phyloP scores from a whole-genome alignment of 257 asterid species.

The Anisodus acutangulus region DNA sequence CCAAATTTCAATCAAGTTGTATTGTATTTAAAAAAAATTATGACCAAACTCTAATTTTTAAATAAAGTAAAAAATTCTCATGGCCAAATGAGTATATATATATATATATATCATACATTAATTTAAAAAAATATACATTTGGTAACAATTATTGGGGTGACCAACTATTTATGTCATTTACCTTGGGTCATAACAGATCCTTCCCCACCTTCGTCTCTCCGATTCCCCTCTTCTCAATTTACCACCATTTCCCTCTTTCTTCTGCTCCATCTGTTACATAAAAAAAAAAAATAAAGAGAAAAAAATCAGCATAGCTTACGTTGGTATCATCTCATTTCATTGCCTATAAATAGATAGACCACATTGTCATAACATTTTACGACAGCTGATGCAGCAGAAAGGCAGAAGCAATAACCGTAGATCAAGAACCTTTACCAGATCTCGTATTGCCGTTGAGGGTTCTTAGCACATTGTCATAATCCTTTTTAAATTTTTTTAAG shows the following conservation, averaged over 20 bases:
- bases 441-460: conserved; percentile 91
- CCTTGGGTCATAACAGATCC: background rate
- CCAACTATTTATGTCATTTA: too few species aligned
- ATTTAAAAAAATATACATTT: too few species aligned
- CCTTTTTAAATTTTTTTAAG: background rate
- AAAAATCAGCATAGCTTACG: too few species aligned
- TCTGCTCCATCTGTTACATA: background rate
- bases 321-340: background rate
- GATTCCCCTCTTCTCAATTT: background rate
- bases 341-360: conserved; percentile 12
- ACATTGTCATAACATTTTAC: background rate
- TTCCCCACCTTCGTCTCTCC: background rate
- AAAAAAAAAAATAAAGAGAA: too few species aligned
- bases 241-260: background rate
- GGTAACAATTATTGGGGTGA: too few species aligned
- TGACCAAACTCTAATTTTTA: too few species aligned
- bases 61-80: too few species aligned
- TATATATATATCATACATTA: too few species aligned
- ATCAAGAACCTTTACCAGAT: conserved; percentile 87
- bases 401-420: conserved; percentile 68
- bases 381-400: conserved; percentile 71
- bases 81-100: too few species aligned
- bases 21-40: too few species aligned
- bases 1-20: too few species aligned
- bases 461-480: conserved; percentile 35